phyloP scores from a whole-genome alignment of 148 eudicot genomes.

The Euryodendron excelsum region DNA sequence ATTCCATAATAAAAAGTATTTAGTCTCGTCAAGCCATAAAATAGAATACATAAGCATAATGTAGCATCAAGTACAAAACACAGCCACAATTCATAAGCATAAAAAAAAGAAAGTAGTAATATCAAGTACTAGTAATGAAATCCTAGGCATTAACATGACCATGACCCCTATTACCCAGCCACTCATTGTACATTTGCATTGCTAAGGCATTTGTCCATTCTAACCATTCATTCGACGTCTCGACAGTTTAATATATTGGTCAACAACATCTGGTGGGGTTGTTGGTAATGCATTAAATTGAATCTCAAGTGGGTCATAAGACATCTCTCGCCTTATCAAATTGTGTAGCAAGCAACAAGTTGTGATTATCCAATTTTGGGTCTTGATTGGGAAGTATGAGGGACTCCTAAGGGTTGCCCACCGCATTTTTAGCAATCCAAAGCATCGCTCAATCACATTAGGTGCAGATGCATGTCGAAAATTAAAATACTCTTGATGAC shows the following conservation, averaged over 20 bases:
- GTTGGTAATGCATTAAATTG: too few relatives aligned
- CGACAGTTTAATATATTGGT: not conserved
- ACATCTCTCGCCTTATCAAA: slow-evolving; percentile 17
- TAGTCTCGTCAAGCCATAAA: too few relatives aligned
- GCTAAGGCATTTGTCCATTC: not conserved
- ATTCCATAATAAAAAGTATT: too few relatives aligned
- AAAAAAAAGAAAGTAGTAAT: too few relatives aligned
- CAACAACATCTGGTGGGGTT: not conserved
- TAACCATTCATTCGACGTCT: not conserved
- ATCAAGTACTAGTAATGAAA: too few relatives aligned
- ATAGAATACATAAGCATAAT: too few relatives aligned
- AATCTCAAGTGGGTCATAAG: too few relatives aligned
- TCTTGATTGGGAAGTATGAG: slow-evolving; percentile 12
- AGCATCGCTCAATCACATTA: slow-evolving; percentile 19
- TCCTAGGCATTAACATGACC: too few relatives aligned
- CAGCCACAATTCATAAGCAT: too few relatives aligned
- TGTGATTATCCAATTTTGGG: slow-evolving; percentile 16
- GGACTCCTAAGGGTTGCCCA: slow-evolving; percentile 26
- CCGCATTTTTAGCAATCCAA: slow-evolving; percentile 22
- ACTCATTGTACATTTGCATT: too few relatives aligned
- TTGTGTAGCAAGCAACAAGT: slow-evolving; percentile 26
- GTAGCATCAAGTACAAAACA: too few relatives aligned
- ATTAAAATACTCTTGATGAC: slow-evolving; percentile 24
- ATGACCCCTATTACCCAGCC: too few relatives aligned
- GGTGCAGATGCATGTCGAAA: slow-evolving; percentile 23